Evolutionary conservation across 1,139 yeast species (phyloP).

Genomic region (Ogataea hybrid): DNA sequence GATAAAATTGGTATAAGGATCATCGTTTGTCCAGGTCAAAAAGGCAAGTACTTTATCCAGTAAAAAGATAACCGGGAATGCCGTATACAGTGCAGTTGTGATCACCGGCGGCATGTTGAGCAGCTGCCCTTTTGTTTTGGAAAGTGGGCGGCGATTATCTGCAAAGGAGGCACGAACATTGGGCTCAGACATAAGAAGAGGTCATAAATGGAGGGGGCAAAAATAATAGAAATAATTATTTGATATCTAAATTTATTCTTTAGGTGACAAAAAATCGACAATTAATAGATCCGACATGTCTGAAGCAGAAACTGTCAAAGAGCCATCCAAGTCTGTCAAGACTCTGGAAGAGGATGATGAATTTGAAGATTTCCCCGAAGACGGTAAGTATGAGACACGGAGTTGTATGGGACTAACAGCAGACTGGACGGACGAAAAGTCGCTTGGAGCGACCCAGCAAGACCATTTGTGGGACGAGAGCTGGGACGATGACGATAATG

Average conservation of each 20-base stretch:
- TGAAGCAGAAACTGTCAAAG: conserved; percentile 18
- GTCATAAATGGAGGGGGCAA: conserved; percentile 11
- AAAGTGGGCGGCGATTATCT: conserved; percentile 13
- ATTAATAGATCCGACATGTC: conserved; percentile 5
- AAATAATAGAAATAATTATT: not conserved
- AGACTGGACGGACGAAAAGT: conserved; percentile 52
- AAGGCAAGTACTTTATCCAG: conserved; percentile 44
- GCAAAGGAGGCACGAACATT: conserved; percentile 20
- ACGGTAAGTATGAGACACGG: conserved; percentile 44
- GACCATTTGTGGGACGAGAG: conserved; percentile 87
- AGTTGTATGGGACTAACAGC: not conserved
- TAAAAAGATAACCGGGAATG: conserved; percentile 48
- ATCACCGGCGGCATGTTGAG: conserved; percentile 44
- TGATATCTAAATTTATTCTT: conserved; percentile 1
- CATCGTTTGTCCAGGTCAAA: conserved; percentile 56
- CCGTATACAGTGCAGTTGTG: conserved; percentile 45
- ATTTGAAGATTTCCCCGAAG: conserved; percentile 92
- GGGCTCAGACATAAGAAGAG: conserved; percentile 9
- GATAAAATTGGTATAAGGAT: conserved; percentile 48
- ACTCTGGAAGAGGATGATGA: conserved; percentile 91
- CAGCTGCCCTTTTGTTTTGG: conserved; percentile 20
- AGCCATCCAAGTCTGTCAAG: conserved; percentile 39
- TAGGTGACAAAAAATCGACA: not conserved
- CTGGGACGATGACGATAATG: conserved; percentile 93
- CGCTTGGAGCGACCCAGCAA: conserved; percentile 40